Conservation (phyloP, 2,329 filamentous ascomycete genomes). For the Pseudofabraea citricarpa region DNA sequence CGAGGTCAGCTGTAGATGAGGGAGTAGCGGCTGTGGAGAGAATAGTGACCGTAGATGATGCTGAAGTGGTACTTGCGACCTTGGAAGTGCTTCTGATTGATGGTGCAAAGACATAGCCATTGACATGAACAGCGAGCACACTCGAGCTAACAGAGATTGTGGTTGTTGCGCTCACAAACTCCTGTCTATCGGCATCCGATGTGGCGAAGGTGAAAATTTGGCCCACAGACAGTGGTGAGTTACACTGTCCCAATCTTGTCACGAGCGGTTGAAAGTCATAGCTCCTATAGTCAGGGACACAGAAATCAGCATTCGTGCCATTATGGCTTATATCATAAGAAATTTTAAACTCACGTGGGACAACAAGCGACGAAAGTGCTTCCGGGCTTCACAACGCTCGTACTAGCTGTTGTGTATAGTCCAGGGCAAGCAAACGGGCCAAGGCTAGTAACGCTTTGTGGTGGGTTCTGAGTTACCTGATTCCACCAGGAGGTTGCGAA, state of each 20-base stretch:
- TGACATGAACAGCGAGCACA: slow-evolving; percentile 5
- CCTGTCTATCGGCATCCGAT: not conserved
- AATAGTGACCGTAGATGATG: not conserved
- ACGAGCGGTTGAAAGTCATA: slow-evolving; percentile 4
- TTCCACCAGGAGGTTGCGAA: slow-evolving; percentile 6
- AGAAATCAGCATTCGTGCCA: too few species aligned
- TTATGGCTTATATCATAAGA: too few species aligned
- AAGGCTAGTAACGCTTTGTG: not conserved
- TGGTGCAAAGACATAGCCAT: slow-evolving; percentile 7
- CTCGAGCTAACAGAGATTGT: not conserved
- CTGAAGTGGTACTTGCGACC: not conserved
- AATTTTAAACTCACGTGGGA: slow-evolving; percentile 6
- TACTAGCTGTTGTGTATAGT: slow-evolving; percentile 5
- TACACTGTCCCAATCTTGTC: slow-evolving; percentile 4
- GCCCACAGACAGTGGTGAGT: slow-evolving; percentile 2
- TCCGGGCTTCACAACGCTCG: not conserved
- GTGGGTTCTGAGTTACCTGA: not conserved
- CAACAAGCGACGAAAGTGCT: slow-evolving; percentile 9
- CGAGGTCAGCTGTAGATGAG: too few species aligned
- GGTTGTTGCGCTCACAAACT: slow-evolving; percentile 1
- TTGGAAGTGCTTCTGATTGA: not conserved
- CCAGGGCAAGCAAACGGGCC: slow-evolving; percentile 1
- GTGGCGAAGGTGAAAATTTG: slow-evolving; percentile 6
- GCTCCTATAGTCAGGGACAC: too few species aligned
- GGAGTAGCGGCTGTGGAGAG: not conserved